A percentile compares a stretch with the other conserved stretches of the same genome.
These are phyloP conservation scores for Ligustrum vulgare DNA, from an alignment of 257 asterid species.

Conservation along the genomic window DNA sequence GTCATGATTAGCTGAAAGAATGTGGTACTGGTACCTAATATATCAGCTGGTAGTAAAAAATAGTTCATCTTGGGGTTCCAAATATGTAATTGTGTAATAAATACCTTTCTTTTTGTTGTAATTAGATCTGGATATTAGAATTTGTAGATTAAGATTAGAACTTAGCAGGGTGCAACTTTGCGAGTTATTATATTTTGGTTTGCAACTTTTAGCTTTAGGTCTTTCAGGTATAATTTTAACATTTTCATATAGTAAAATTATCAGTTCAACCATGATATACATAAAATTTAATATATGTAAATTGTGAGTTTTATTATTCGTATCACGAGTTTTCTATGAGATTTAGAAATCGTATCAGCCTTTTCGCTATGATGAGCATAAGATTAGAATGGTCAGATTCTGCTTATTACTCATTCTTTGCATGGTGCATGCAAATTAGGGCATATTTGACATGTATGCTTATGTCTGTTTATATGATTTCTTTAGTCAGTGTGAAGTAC, in stretches of 20 bases:
- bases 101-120: neutral
- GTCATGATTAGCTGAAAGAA: neutral
- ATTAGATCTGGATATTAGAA: neutral
- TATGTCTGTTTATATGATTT: slow-evolving; percentile 3
- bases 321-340: neutral
- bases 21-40: neutral
- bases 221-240: neutral
- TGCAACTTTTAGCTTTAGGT: neutral
- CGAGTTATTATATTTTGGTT: neutral
- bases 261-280: neutral
- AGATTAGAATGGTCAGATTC: neutral
- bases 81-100: neutral
- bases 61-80: neutral
- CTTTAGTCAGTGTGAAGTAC: slow-evolving; percentile 2
- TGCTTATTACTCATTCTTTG: neutral
- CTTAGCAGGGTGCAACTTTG: neutral
- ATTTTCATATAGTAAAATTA: neutral
- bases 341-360: neutral
- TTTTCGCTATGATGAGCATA: neutral
- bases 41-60: neutral
- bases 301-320: neutral
- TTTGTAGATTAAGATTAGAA: neutral
- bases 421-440: slow-evolving; percentile 17
- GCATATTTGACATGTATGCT: slow-evolving; percentile 17
- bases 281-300: neutral